Conservation (phyloP, 805 yeast genomes). For the Candida insectalens region DNA sequence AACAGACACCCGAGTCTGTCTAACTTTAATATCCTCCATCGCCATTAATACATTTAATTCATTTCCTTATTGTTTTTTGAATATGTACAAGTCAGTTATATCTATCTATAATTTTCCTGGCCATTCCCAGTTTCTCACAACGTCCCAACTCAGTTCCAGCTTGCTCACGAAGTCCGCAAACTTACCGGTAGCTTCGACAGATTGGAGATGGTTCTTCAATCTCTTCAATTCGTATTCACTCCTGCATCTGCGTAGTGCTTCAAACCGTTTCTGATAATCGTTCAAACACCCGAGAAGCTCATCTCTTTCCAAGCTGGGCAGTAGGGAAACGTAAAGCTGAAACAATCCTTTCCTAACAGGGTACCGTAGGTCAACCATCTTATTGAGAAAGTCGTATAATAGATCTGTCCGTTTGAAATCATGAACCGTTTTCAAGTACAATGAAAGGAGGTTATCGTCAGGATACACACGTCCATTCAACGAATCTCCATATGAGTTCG, state of each 20-base stretch:
- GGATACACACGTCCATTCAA: constrained; percentile 31
- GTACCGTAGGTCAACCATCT: constrained; percentile 41
- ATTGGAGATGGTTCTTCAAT: constrained; percentile 7
- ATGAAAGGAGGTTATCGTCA: constrained; percentile 35
- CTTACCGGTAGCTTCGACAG: constrained; percentile 8
- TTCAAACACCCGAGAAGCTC: constrained; percentile 15
- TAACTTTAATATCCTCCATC: too few relatives aligned
- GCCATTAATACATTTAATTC: too few relatives aligned
- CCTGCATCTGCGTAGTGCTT: constrained; percentile 7
- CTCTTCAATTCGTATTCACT: constrained; percentile 17
- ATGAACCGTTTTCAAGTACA: constrained; percentile 42
- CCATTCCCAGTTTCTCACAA: constrained; percentile 24
- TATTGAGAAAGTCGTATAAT: constrained; percentile 37
- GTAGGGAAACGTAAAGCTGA: constrained; percentile 10
- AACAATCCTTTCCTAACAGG: constrained; percentile 13
- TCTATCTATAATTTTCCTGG: constrained; percentile 11
- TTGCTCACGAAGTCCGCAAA: constrained; percentile 15
- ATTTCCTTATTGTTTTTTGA: too few relatives aligned
- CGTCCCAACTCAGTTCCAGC: constrained; percentile 20
- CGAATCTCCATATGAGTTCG: constrained; percentile 24
- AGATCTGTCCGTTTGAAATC: constrained; percentile 38
- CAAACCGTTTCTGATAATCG: constrained; percentile 11
- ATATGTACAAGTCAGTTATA: too few relatives aligned
- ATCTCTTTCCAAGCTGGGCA: constrained; percentile 11
- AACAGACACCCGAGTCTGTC: too few relatives aligned